Evolutionary conservation across 164 flowering plant genomes (phyloP), one percentile per base, ranked within the genome.

Genomic region (Macadamia tetraphylla): DNA sequence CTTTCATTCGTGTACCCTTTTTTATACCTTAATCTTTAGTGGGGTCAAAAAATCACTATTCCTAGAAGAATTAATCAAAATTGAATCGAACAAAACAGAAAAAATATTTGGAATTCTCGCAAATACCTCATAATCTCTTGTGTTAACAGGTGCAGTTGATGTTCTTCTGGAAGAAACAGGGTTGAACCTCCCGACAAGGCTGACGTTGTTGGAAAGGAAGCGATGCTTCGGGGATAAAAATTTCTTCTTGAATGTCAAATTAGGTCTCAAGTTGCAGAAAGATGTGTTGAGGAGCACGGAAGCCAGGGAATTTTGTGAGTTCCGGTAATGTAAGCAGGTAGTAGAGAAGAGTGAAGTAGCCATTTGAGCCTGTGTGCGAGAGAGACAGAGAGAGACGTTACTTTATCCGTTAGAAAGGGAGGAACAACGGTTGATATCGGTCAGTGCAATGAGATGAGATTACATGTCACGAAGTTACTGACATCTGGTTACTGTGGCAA

Each of bases 101-200:
- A 35, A 35, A 23, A 35, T 0, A 2, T 35, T 2, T 2, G 40
- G 40, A 35, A 35, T 35, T 35, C 40, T 35, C 1, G 35, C 15
- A 61, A 49, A 9, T 77, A 86, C 94, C 88, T 87, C 87, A 67
- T 84, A 86, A 29, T 80, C 63, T 57, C 69, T 81, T 43, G 81
- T 77, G 66, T 67, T 65, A n/a, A 78, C 12, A 58, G 86, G 62
- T 71, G 65, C 56, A 2, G 81, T 72, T 23, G 84, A 80, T 60
- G 69, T 56, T 57, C 77, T 64, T 59, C 66, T 75, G 74, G 82
- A 74, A 70, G 74, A 63, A 72, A 77, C 32, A 51, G 71, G 73
- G 66, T 29, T 55, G 51, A 32, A 52, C 62, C 63, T 67, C 42
- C 17, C 64, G 32, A 30, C 29, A 51, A n/a, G 68, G 17, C 3